Evolutionary conservation across 169 alveolate species (phyloP).

Genomic region (Plasmodium sp.): DNA sequence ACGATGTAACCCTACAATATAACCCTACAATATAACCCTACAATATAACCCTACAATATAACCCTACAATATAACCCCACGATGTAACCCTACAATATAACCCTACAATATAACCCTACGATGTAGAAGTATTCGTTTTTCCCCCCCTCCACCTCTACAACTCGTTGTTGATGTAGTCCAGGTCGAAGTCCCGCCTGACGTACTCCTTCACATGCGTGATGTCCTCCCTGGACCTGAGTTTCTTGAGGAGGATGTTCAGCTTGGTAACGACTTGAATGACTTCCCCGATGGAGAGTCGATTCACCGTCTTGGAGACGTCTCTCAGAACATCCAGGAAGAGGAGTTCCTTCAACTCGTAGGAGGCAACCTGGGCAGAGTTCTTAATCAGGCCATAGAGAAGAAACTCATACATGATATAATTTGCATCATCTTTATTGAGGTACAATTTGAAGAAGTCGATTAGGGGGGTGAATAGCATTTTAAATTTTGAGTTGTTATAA

Average conservation of each 20-base stretch:
- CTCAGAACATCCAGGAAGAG: slow-evolving; percentile 38
- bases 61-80: too few relatives aligned
- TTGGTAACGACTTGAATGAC: slow-evolving; percentile 27
- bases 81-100: too few relatives aligned
- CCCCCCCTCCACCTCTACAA: neutral
- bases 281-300: slow-evolving; percentile 1
- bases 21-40: too few relatives aligned
- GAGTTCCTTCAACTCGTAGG: slow-evolving; percentile 50
- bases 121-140: neutral
- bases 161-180: slow-evolving; percentile 36
- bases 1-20: too few relatives aligned
- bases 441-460: slow-evolving; percentile 46
- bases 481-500: slow-evolving; percentile 45
- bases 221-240: slow-evolving; percentile 66
- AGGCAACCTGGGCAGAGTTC: slow-evolving; percentile 12
- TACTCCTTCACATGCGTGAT: slow-evolving; percentile 26
- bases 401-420: slow-evolving; percentile 27
- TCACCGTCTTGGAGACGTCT: slow-evolving; percentile 38
- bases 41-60: too few relatives aligned
- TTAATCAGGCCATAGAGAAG: slow-evolving; percentile 36
- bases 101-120: too few relatives aligned
- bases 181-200: neutral
- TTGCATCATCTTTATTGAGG: slow-evolving; percentile 28
- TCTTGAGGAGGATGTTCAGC: slow-evolving; percentile 31
- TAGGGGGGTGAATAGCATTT: slow-evolving; percentile 21